phyloP scores from a whole-genome alignment of 1,284 basidiomycete species.

The Pascua sp. region DNA sequence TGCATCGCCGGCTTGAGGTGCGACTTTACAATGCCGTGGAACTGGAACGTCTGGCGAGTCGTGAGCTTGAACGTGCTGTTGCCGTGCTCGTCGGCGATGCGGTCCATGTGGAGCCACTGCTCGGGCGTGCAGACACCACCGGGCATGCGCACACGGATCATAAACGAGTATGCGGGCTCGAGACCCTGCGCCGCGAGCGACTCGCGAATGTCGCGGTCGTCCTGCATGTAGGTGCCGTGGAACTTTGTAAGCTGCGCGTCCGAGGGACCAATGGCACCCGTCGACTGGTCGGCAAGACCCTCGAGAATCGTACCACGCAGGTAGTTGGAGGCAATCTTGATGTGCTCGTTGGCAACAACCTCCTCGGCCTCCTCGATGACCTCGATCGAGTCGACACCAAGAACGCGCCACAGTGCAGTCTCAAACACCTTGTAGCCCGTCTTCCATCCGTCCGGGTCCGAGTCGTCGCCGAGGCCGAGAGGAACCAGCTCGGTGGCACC shows the following conservation, averaged over 20 bases:
- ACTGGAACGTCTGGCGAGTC: slow-evolving; percentile 98
- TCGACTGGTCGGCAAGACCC: slow-evolving; percentile 79
- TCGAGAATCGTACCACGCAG: slow-evolving; percentile 92
- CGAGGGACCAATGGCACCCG: slow-evolving; percentile 81
- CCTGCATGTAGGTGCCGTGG: slow-evolving; percentile 96
- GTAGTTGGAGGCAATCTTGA: slow-evolving; percentile 95
- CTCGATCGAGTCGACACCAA: slow-evolving; percentile 88
- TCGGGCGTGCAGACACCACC: slow-evolving; percentile 86
- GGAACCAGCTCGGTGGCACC: slow-evolving; percentile 69
- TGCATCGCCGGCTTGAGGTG: slow-evolving; percentile 96
- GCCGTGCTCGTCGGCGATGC: slow-evolving; percentile 92
- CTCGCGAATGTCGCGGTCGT: slow-evolving; percentile 96
- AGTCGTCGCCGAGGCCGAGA: slow-evolving; percentile 90
- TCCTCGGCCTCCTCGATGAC: slow-evolving; percentile 91
- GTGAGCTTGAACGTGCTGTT: slow-evolving; percentile 96
- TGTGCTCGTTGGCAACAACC: slow-evolving; percentile 98
- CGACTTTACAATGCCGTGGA: slow-evolving; percentile 94
- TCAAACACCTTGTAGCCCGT: slow-evolving; percentile 98
- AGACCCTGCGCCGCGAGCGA: slow-evolving; percentile 89
- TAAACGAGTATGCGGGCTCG: slow-evolving; percentile 96
- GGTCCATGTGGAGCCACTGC: slow-evolving; percentile 95
- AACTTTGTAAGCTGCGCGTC: slow-evolving; percentile 98
- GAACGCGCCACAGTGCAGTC: slow-evolving; percentile 84
- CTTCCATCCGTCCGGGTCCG: slow-evolving; percentile 92
- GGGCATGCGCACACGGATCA: slow-evolving; percentile 96